Evolutionary conservation across 805 yeast genomes (phyloP), one percentile per base, ranked within the genome.

Genomic region (Nakazawaea populi): DNA sequence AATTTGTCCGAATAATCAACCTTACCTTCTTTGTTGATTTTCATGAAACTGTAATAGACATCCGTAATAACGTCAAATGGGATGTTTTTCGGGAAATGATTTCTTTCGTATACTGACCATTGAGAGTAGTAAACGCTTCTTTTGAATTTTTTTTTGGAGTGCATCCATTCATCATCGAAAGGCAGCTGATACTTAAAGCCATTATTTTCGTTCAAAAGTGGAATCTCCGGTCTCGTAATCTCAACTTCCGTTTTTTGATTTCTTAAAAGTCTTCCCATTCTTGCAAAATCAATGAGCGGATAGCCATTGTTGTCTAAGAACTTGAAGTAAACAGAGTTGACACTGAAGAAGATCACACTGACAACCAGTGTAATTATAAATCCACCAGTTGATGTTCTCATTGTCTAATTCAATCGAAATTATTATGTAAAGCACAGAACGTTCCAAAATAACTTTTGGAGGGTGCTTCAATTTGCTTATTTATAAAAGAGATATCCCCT

Each of bases 41-140:
- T 69, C 46, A 87, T 72, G 64, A 92, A 92, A 0, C 97, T 87
- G 64, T 87, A 94, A 59, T 83, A 83, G 1, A 94, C 64, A 55
- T 88, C 87, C 18, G 96, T 80, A 0, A 87, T 61, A 9, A 64
- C 57, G 0, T 73, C 63, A 1, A 76, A 64, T 2, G 91, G 88
- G 5, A 91, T 76, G 50, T 86, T 82, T 24, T 67, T 66, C 1
- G 87, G 94, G 48, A 65, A 69, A 65, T 77, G 88, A 55, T 68
- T 67, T 53, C 87, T 73, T 35, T 81, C 72, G 60, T 89, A 88
- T 14, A 84, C 80, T 0, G 86, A 74, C 92, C 92, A 87, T 54
- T 77, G 77, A 4, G 83, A 65, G 53, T 75, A 80, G 58, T 80
- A 80, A 6, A 77, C 18, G 3, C 35, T 41, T n/a, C 9, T 47